Percentiles rank a stretch among this genome's conserved stretches.
Conservation (phyloP, 352 stramenopile species). For the Phytopythium boreale region DNA sequence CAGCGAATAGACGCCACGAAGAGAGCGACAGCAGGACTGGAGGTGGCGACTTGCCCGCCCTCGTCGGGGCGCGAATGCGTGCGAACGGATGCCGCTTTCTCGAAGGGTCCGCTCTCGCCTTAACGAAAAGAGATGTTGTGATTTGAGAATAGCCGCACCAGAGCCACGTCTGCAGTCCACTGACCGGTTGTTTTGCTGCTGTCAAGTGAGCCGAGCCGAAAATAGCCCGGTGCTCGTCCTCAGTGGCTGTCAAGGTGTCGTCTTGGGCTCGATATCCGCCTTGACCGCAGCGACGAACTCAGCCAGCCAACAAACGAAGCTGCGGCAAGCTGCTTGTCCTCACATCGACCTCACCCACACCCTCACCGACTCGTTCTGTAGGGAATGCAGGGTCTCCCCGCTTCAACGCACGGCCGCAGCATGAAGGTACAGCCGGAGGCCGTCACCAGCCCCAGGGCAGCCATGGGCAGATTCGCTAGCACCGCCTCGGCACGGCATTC, state of each 20-base stretch:
- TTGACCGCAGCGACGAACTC: too few relatives aligned
- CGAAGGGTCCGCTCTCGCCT: neutral
- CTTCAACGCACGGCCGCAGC: neutral
- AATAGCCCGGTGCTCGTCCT: neutral
- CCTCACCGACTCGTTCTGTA: neutral
- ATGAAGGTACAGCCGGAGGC: neutral
- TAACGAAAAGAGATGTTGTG: neutral
- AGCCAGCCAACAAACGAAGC: neutral
- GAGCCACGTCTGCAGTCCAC: neutral
- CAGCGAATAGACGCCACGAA: conserved; percentile 50
- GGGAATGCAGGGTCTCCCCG: too few relatives aligned
- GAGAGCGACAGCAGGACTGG: neutral
- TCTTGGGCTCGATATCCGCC: too few relatives aligned
- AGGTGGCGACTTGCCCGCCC: neutral
- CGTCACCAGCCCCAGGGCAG: neutral
- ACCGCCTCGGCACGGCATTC: neutral
- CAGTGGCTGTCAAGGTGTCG: neutral
- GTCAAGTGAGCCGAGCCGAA: neutral
- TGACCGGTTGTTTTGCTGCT: neutral
- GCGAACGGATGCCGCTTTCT: neutral
- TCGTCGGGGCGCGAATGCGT: neutral
- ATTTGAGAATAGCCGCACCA: neutral
- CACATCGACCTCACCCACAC: neutral
- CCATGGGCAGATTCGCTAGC: neutral
- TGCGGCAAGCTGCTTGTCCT: too few relatives aligned